Conservation (phyloP, 352 stramenopile species). For the Phytophthora sp. region DNA sequence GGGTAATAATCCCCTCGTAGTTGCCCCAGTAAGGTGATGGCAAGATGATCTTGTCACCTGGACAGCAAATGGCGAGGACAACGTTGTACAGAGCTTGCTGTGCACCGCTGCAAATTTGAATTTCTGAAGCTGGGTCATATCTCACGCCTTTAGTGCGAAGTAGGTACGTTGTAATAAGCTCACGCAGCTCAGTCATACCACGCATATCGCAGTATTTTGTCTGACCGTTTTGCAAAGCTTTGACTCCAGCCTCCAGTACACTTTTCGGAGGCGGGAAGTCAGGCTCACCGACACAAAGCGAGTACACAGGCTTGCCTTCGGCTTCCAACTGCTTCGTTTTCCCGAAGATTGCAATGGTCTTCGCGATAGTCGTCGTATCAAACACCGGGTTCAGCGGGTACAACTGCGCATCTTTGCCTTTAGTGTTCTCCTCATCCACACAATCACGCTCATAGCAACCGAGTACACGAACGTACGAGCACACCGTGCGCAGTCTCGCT, state of each 20-base stretch:
- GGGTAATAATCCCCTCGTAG: constrained; percentile 95
- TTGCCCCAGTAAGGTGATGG: constrained; percentile 96
- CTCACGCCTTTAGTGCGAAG: constrained; percentile 84
- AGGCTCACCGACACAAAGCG: constrained; percentile 95
- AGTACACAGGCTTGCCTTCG: constrained; percentile 89
- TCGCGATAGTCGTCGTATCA: constrained; percentile 82
- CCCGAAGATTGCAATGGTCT: constrained; percentile 94
- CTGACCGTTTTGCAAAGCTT: constrained; percentile 70
- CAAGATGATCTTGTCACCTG: constrained; percentile 95
- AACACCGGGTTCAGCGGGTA: constrained; percentile 84
- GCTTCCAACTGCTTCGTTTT: constrained; percentile 96
- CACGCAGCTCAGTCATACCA: constrained; percentile 85
- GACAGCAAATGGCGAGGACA: constrained; percentile 88
- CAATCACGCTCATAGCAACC: constrained; percentile 78
- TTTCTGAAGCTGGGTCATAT: constrained; percentile 91
- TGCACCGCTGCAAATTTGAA: constrained; percentile 95
- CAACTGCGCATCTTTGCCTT: constrained; percentile 29
- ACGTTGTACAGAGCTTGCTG: constrained; percentile 95
- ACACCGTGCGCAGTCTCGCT: constrained; percentile 75
- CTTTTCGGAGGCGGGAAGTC: constrained; percentile 92
- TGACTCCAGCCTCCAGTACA: constrained; percentile 88
- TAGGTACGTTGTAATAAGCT: constrained; percentile 91
- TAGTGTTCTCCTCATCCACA: neutral
- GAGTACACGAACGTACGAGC: constrained; percentile 84
- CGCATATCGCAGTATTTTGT: constrained; percentile 96